phyloP scores from a whole-genome alignment of 192 early-diverging fungal species.

The Chytriomyces sp. region DNA sequence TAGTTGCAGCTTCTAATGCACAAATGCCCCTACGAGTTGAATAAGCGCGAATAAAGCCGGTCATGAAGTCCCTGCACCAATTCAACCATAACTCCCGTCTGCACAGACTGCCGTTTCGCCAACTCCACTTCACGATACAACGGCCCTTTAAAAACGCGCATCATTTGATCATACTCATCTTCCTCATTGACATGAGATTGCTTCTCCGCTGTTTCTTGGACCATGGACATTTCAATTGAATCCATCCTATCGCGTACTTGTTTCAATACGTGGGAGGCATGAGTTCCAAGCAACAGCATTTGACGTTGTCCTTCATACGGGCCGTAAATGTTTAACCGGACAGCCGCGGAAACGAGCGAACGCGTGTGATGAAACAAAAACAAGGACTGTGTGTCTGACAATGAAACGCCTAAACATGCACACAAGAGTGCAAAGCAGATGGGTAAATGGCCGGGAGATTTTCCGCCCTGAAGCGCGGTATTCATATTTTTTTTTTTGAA shows the following conservation, averaged over 20 bases:
- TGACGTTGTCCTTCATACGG: constrained; percentile 86
- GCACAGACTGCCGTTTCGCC: constrained; percentile 1
- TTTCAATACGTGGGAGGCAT: neutral
- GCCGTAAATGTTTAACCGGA: constrained; percentile 87
- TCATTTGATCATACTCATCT: neutral
- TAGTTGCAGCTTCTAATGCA: neutral
- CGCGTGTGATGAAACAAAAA: constrained; percentile 87
- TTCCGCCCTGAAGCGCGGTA: neutral
- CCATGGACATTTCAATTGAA: neutral
- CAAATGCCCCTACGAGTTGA: constrained; percentile 42
- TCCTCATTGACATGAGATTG: neutral
- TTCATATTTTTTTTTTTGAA: neutral
- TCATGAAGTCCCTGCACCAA: constrained; percentile 54
- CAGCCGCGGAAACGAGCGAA: constrained; percentile 82
- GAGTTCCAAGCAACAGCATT: constrained; percentile 48
- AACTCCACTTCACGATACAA: neutral
- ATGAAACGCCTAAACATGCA: constrained; percentile 44
- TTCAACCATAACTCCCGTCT: constrained; percentile 49
- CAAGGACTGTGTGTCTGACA: constrained; percentile 70
- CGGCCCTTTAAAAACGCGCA: neutral
- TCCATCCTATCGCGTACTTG: constrained; percentile 22
- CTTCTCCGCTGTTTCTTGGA: neutral
- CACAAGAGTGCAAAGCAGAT: constrained; percentile 80
- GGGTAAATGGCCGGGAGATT: constrained; percentile 73
- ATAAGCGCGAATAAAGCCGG: constrained; percentile 53